A percentile compares a stretch with the other conserved stretches of the same genome.
Evolutionary conservation across 306 rosid genomes (phyloP).

Genomic region (Cucurbita maxima): DNA sequence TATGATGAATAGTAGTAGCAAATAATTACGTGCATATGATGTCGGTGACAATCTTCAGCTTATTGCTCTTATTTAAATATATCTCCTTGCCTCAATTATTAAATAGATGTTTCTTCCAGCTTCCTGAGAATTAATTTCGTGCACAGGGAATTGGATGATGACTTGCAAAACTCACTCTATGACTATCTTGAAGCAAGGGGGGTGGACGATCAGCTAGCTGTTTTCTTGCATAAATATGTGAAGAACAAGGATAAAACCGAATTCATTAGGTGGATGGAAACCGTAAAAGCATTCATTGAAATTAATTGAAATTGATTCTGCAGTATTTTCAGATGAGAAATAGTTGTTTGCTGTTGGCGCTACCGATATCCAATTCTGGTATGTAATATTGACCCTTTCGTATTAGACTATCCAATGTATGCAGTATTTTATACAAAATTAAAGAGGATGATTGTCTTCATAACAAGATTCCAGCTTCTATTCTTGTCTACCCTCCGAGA

Average conservation of each 20-base stretch:
- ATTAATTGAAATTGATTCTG: conserved; percentile 23
- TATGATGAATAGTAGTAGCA: not conserved
- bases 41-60: conserved; percentile 1
- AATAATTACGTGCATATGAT: not conserved
- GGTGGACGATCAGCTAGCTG: conserved; percentile 44
- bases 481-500: not conserved
- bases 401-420: not conserved
- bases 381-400: not conserved
- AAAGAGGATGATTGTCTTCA: not conserved
- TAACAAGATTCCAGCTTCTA: not conserved
- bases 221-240: conserved; percentile 57
- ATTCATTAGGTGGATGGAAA: conserved; percentile 61
- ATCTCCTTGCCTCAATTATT: not conserved
- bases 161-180: conserved; percentile 55
- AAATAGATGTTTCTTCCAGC: not conserved
- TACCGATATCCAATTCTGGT: conserved; percentile 1
- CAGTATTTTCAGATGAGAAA: not conserved
- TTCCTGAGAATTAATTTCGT: conserved; percentile 2
- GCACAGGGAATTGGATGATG: conserved; percentile 82
- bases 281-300: conserved; percentile 56
- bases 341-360: not conserved
- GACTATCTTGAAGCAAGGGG: conserved; percentile 75
- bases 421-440: not conserved
- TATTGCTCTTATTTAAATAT: not conserved
- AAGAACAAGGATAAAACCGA: conserved; percentile 68